phyloP scores from a whole-genome alignment of 2,329 filamentous ascomycete genomes.

The Neonectria punicea region DNA sequence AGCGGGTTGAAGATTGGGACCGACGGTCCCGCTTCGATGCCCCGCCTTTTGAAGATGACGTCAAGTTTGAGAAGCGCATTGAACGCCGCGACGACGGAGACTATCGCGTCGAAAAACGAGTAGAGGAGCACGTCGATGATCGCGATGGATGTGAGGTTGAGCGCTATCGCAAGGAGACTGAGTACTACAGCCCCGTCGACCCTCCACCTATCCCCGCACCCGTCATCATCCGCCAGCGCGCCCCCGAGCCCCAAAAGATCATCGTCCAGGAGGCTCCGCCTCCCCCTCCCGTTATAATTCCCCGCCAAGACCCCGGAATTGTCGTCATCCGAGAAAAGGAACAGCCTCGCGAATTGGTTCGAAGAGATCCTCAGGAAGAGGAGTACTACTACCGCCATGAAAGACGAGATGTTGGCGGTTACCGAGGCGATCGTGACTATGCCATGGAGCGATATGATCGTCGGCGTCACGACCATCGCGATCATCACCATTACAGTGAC shows the following conservation, averaged over 20 bases:
- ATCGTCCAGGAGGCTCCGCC: slow-evolving; percentile 68
- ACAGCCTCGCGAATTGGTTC: slow-evolving; percentile 49
- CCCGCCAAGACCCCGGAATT: slow-evolving; percentile 56
- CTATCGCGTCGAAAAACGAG: slow-evolving; percentile 61
- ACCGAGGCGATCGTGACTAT: slow-evolving; percentile 47
- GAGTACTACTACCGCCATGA: slow-evolving; percentile 65
- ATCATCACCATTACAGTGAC: slow-evolving; percentile 57
- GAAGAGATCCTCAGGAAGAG: slow-evolving; percentile 54
- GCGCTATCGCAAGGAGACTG: slow-evolving; percentile 69
- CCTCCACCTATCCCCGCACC: slow-evolving; percentile 57
- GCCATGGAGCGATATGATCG: slow-evolving; percentile 52
- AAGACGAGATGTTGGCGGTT: slow-evolving; percentile 55
- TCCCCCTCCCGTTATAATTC: slow-evolving; percentile 62
- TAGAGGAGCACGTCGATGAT: slow-evolving; percentile 61
- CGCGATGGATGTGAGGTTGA: slow-evolving; percentile 62
- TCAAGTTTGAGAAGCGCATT: slow-evolving; percentile 63
- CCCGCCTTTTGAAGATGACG: slow-evolving; percentile 59
- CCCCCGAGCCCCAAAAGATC: slow-evolving; percentile 67
- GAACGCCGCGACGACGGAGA: slow-evolving; percentile 60
- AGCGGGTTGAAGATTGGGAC: slow-evolving; percentile 58
- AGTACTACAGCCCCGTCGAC: slow-evolving; percentile 67
- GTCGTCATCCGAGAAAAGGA: slow-evolving; percentile 58
- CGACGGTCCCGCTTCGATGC: slow-evolving; percentile 53
- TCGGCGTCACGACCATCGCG: slow-evolving; percentile 54
- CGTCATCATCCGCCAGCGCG: slow-evolving; percentile 66